Evolutionary conservation across 495 filamentous ascomycete genomes (phyloP).

Genomic region (Rostrohypoxylon terebratum): DNA sequence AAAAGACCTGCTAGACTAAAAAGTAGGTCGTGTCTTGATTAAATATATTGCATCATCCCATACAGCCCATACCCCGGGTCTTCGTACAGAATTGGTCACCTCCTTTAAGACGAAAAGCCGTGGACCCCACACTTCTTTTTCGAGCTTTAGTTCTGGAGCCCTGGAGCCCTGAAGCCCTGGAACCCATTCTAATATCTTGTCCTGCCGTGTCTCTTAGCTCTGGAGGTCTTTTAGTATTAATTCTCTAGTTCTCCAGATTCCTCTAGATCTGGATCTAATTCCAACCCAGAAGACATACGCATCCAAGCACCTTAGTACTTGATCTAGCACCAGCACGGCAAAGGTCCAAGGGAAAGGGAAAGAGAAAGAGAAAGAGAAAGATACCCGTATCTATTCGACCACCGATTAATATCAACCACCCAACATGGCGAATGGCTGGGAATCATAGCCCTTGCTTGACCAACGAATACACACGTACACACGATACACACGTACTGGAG

Average conservation of each 20-base stretch:
- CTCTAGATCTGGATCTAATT: slow-evolving; percentile 18
- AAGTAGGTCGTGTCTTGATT: slow-evolving; percentile 29
- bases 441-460: slow-evolving; percentile 29
- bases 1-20: slow-evolving; percentile 9
- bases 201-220: slow-evolving; percentile 23
- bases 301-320: background rate
- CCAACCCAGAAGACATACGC: background rate
- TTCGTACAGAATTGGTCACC: slow-evolving; percentile 16
- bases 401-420: background rate
- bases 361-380: too few species aligned
- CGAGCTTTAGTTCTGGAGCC: slow-evolving; percentile 15
- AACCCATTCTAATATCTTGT: slow-evolving; percentile 5
- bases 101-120: slow-evolving; percentile 2
- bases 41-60: slow-evolving; percentile 43
- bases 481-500: slow-evolving; percentile 8
- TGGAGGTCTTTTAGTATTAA: too few species aligned
- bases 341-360: too few species aligned
- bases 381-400: background rate
- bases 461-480: slow-evolving; percentile 11
- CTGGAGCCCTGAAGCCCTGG: slow-evolving; percentile 9
- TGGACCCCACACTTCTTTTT: slow-evolving; percentile 25
- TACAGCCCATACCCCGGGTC: slow-evolving; percentile 9
- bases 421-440: slow-evolving; percentile 33
- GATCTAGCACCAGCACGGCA: background rate
- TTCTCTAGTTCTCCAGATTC: too few species aligned